Conservation (phyloP, 345 rosid genomes). For the Geranium rotundifolium region DNA sequence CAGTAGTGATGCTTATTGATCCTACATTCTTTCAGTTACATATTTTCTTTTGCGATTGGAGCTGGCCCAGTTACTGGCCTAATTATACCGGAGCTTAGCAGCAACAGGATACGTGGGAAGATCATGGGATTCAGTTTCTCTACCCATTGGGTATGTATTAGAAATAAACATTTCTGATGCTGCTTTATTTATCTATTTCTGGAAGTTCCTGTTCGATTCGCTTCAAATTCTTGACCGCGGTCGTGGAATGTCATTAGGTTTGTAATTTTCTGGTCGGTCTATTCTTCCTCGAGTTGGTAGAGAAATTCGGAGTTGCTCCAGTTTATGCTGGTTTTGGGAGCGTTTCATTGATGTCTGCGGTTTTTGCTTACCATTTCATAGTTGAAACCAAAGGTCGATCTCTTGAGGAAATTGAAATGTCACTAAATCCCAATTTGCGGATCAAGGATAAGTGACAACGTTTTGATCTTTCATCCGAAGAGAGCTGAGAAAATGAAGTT, state of each 20-base stretch:
- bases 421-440: conserved; percentile 26
- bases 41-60: conserved; percentile 58
- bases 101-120: conserved; percentile 60
- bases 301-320: conserved; percentile 46
- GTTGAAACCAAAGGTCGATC: conserved; percentile 75
- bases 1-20: not conserved
- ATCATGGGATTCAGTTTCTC: conserved; percentile 63
- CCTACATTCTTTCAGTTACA: conserved; percentile 31
- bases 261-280: conserved; percentile 76
- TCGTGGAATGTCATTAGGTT: conserved; percentile 25
- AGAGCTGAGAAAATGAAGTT: too few relatives aligned
- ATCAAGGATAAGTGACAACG: too few relatives aligned
- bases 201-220: too few relatives aligned
- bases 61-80: conserved; percentile 77
- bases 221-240: too few relatives aligned
- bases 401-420: conserved; percentile 67
- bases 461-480: too few relatives aligned
- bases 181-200: too few relatives aligned
- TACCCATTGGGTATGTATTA: conserved; percentile 59
- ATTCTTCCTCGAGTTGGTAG: conserved; percentile 52
- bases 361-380: conserved; percentile 35
- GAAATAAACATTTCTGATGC: too few relatives aligned
- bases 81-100: conserved; percentile 66
- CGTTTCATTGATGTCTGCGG: conserved; percentile 51
- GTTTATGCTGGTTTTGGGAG: conserved; percentile 53